These are phyloP conservation scores for Saccharomycopsis hybrid DNA, from an alignment of 1,139 yeast species.

Conservation along the genomic window DNA sequence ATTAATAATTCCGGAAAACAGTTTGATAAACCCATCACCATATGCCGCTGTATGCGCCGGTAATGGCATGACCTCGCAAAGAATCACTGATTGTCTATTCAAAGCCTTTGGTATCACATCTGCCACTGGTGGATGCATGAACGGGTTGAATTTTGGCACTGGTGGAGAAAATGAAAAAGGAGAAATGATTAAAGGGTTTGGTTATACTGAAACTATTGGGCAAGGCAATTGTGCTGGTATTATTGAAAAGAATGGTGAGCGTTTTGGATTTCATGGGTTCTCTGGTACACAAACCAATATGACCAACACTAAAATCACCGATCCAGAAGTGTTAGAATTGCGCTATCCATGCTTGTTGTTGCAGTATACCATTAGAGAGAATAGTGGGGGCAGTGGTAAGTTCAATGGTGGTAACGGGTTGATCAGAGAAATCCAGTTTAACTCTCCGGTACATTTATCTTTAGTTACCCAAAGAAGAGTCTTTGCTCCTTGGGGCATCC, in stretches of 20 bases:
- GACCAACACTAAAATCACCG: slow-evolving; percentile 67
- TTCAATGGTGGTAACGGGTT: slow-evolving; percentile 58
- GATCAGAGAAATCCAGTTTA: slow-evolving; percentile 53
- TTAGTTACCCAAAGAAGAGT: slow-evolving; percentile 57
- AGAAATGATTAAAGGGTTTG: slow-evolving; percentile 45
- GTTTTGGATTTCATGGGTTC: slow-evolving; percentile 43
- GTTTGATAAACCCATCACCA: slow-evolving; percentile 60
- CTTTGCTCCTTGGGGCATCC: slow-evolving; percentile 51
- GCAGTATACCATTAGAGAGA: slow-evolving; percentile 44
- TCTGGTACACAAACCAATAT: slow-evolving; percentile 65
- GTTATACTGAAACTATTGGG: slow-evolving; percentile 65
- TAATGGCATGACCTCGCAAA: slow-evolving; percentile 61
- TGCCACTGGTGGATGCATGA: slow-evolving; percentile 53
- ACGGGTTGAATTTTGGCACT: slow-evolving; percentile 42
- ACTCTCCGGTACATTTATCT: slow-evolving; percentile 49
- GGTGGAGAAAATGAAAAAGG: slow-evolving; percentile 33
- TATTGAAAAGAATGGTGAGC: slow-evolving; percentile 24
- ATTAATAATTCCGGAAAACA: slow-evolving; percentile 59
- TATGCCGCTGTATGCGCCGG: slow-evolving; percentile 89
- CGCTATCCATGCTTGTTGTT: slow-evolving; percentile 57
- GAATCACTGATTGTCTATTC: slow-evolving; percentile 57
- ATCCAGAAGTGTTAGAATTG: slow-evolving; percentile 58
- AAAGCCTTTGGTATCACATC: slow-evolving; percentile 59
- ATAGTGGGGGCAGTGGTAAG: slow-evolving; percentile 54
- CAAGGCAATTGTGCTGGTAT: slow-evolving; percentile 67